Conservation (phyloP, 2,329 filamentous ascomycete species). For the Fusarium anguioides region DNA sequence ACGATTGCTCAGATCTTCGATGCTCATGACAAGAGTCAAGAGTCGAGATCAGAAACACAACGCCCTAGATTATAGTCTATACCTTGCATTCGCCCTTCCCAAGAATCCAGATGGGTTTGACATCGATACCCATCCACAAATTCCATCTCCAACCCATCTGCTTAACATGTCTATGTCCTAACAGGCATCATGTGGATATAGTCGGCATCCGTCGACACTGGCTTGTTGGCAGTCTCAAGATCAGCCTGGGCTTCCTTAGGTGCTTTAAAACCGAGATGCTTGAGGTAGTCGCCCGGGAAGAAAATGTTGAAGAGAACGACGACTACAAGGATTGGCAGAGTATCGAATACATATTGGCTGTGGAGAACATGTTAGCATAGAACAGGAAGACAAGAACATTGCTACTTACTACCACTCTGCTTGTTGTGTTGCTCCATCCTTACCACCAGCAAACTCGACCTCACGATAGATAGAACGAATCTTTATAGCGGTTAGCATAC, state of each 20-base stretch:
- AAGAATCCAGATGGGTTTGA: too few relatives aligned
- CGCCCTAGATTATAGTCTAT: too few relatives aligned
- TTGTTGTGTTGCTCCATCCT: slow-evolving; percentile 27
- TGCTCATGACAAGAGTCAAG: too few relatives aligned
- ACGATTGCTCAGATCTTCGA: too few relatives aligned
- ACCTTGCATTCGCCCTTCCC: not conserved
- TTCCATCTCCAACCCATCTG: too few relatives aligned
- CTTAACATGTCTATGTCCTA: not conserved
- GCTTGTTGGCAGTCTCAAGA: not conserved
- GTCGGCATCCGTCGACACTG: not conserved
- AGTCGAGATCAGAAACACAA: too few relatives aligned
- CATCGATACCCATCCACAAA: too few relatives aligned
- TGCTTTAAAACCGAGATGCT: slow-evolving; percentile 31
- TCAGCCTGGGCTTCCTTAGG: slow-evolving; percentile 5
- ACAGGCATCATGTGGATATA: accelerated
- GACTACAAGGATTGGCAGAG: slow-evolving; percentile 29
- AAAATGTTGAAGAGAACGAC: slow-evolving; percentile 35
- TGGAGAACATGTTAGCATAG: accelerated
- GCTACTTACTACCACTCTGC: slow-evolving; percentile 41
- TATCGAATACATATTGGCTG: slow-evolving; percentile 36
- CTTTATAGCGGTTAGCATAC: not conserved
- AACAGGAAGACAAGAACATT: accelerated
- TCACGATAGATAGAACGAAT: slow-evolving; percentile 39
- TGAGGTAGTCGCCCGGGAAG: slow-evolving; percentile 32
- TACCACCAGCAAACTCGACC: slow-evolving; percentile 34